Evolutionary conservation across 257 asterid genomes (phyloP).

Genomic region (Solanum sejunctum): DNA sequence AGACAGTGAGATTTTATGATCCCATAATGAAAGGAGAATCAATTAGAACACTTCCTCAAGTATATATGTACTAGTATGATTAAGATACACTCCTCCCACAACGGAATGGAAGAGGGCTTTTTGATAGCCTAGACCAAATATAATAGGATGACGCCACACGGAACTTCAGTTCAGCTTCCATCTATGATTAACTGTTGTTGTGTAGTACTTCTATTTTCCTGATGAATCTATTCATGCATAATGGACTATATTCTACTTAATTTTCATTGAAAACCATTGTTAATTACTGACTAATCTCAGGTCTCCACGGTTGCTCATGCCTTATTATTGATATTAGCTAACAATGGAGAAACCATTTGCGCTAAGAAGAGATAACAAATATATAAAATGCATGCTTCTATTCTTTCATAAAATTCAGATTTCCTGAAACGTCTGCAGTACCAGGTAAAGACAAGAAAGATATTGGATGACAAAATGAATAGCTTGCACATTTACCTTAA

Average conservation of each 20-base stretch:
- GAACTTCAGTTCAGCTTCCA: neutral
- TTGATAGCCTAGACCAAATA: neutral
- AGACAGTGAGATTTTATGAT: neutral
- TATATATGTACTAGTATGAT: neutral
- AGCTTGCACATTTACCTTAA: slow-evolving; percentile 34
- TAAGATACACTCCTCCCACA: neutral
- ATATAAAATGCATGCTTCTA: neutral
- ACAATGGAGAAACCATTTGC: neutral
- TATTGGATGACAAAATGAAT: neutral
- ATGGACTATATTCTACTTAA: neutral
- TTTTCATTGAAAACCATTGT: neutral
- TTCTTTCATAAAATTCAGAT: neutral
- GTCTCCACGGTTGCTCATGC: neutral
- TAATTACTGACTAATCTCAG: neutral
- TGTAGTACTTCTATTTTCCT: neutral
- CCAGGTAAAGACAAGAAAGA: neutral
- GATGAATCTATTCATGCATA: neutral
- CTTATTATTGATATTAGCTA: neutral
- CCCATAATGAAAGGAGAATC: neutral
- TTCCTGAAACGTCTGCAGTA: neutral
- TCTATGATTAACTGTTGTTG: neutral
- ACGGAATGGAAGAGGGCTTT: neutral
- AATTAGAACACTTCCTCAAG: neutral
- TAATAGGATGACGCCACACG: neutral
- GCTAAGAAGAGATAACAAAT: neutral